Conservation (phyloP, 2,329 filamentous ascomycete species). For the Aureobasidium sp. region DNA sequence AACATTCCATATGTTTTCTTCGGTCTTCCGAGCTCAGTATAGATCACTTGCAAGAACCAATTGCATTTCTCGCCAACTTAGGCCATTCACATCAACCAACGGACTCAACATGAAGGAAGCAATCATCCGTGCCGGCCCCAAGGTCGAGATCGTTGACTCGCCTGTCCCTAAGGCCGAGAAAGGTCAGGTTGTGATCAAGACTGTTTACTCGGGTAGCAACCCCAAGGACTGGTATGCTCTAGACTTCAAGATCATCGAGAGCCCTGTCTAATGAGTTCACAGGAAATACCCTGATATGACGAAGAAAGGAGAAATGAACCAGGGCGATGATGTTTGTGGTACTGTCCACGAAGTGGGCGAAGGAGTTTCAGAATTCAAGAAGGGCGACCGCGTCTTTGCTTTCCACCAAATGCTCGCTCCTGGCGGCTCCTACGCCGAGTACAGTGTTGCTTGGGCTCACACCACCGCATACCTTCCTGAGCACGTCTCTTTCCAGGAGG, state of each 20-base stretch:
- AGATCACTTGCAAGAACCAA: conserved; percentile 7
- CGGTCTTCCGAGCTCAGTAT: conserved; percentile 6
- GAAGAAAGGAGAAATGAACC: conserved; percentile 19
- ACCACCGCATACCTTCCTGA: conserved; percentile 51
- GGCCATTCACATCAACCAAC: not conserved
- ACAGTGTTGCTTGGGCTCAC: conserved; percentile 49
- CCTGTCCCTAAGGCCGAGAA: conserved; percentile 21
- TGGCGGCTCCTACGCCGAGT: conserved; percentile 54
- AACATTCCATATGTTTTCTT: conserved; percentile 5
- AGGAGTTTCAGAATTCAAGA: conserved; percentile 51
- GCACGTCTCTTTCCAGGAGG: conserved; percentile 45
- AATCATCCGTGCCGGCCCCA: conserved; percentile 21
- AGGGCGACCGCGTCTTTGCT: conserved; percentile 50
- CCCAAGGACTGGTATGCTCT: conserved; percentile 19
- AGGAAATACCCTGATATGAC: conserved; percentile 21
- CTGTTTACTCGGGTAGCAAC: conserved; percentile 22
- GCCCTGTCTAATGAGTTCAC: not conserved
- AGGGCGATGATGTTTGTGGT: conserved; percentile 31
- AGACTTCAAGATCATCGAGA: too few species aligned
- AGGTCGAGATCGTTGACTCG: conserved; percentile 23
- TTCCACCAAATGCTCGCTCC: conserved; percentile 47
- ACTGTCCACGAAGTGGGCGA: conserved; percentile 49
- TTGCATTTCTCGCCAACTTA: not conserved
- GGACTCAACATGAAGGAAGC: conserved; percentile 24
- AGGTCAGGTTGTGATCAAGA: conserved; percentile 24